A percentile compares a stretch with the other conserved stretches of the same genome.
These are phyloP conservation scores for Cicer arietinum DNA, from an alignment of 306 rosid species.

Conservation along the genomic window DNA sequence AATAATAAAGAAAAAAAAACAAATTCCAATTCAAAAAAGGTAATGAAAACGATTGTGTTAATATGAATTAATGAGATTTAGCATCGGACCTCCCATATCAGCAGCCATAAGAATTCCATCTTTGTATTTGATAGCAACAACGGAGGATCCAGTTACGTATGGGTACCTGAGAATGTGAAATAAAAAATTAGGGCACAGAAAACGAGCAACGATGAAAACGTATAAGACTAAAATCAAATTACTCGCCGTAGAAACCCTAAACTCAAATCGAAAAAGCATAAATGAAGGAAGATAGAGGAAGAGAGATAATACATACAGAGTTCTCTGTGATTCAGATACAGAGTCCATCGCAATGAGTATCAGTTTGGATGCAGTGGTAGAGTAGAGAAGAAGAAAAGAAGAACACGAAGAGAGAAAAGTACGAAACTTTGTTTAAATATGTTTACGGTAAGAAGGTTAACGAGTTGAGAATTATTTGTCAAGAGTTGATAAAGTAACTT, in stretches of 20 bases:
- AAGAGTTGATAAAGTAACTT: too few species aligned
- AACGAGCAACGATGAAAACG: background rate
- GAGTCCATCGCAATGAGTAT: constrained; percentile 31
- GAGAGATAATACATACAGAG: constrained; percentile 53
- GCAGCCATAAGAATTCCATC: constrained; percentile 94
- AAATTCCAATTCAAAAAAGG: background rate
- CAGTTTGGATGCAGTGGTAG: background rate
- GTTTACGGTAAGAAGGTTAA: background rate
- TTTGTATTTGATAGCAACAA: constrained; percentile 86
- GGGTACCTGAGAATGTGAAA: constrained; percentile 63
- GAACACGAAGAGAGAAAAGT: background rate
- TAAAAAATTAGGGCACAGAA: constrained; percentile 10
- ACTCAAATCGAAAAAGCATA: background rate
- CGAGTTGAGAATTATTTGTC: too few species aligned
- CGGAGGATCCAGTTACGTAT: constrained; percentile 88
- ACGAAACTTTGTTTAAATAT: background rate
- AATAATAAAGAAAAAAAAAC: background rate
- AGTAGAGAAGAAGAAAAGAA: background rate
- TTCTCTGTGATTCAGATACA: constrained; percentile 62
- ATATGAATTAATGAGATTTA: background rate
- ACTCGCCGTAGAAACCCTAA: constrained; percentile 2
- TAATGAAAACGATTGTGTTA: background rate
- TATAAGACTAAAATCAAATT: constrained; percentile 1
- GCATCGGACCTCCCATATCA: constrained; percentile 85
- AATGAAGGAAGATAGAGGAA: background rate